Evolutionary conservation across 805 yeast genomes (phyloP).

Genomic region (Candida montana): DNA sequence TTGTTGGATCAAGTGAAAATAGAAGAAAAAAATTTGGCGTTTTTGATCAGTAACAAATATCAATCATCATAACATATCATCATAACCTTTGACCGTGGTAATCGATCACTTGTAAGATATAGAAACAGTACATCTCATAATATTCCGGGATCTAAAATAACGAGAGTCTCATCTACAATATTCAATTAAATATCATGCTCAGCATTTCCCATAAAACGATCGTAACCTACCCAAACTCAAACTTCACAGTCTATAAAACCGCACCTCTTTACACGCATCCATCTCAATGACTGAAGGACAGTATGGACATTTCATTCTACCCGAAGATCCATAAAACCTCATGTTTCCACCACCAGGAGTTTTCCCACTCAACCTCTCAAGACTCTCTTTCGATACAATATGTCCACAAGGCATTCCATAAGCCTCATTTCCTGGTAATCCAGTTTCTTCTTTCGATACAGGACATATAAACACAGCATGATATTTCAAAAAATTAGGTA

Average conservation of each 20-base stretch:
- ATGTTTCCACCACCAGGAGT: neutral
- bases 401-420: slow-evolving; percentile 60
- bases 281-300: slow-evolving; percentile 49
- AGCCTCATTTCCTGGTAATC: slow-evolving; percentile 47
- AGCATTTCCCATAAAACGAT: too few species aligned
- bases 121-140: too few species aligned
- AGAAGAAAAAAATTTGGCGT: neutral
- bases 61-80: too few species aligned
- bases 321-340: slow-evolving; percentile 24
- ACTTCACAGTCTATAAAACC: slow-evolving; percentile 26
- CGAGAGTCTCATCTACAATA: too few species aligned
- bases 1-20: neutral
- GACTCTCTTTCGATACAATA: slow-evolving; percentile 50
- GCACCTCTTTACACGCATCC: slow-evolving; percentile 38
- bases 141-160: too few species aligned
- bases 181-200: too few species aligned
- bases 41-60: too few species aligned
- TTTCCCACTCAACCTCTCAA: slow-evolving; percentile 37
- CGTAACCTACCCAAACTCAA: too few species aligned
- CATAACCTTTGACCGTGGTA: too few species aligned
- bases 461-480: slow-evolving; percentile 72
- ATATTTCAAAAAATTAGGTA: slow-evolving; percentile 47
- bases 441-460: slow-evolving; percentile 60
- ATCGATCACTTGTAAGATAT: too few species aligned
- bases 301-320: slow-evolving; percentile 64